These are phyloP conservation scores for Triticum dicoccoides DNA, from an alignment of 176 grass and related monocot species.

Conservation along the genomic window DNA sequence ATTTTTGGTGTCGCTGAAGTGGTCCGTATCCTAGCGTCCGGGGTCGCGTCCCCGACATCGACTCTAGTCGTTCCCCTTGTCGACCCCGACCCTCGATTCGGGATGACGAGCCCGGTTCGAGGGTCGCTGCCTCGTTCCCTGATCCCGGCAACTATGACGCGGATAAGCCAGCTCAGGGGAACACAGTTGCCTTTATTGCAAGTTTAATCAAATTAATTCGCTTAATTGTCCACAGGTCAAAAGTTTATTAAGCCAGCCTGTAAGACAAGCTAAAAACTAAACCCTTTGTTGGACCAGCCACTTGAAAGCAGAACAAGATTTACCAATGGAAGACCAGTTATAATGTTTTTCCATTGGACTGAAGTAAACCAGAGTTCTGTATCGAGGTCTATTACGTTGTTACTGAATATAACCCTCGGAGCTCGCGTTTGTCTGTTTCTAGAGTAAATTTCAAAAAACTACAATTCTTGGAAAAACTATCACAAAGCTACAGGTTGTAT, in stretches of 20 bases:
- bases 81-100: no score
- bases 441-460: background rate
- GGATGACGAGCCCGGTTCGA: no score
- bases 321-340: background rate
- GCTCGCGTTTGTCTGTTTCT: background rate
- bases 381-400: background rate
- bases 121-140: no score
- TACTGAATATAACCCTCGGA: background rate
- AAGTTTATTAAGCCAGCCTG: background rate
- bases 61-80: no score
- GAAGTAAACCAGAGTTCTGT: background rate
- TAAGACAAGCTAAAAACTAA: background rate
- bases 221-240: background rate
- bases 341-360: background rate
- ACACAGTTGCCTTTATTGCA: background rate
- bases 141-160: no score
- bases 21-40: no score
- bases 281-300: background rate
- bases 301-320: slow-evolving; percentile 6
- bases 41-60: no score
- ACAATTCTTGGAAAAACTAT: background rate
- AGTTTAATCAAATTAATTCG: slow-evolving; percentile 12
- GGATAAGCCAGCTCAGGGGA: background rate
- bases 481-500: background rate
- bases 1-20: no score